Percentiles rank a stretch among this genome's conserved stretches.
Conservation (phyloP, 768 basidiomycete species). For the Cubamyces sp. region DNA sequence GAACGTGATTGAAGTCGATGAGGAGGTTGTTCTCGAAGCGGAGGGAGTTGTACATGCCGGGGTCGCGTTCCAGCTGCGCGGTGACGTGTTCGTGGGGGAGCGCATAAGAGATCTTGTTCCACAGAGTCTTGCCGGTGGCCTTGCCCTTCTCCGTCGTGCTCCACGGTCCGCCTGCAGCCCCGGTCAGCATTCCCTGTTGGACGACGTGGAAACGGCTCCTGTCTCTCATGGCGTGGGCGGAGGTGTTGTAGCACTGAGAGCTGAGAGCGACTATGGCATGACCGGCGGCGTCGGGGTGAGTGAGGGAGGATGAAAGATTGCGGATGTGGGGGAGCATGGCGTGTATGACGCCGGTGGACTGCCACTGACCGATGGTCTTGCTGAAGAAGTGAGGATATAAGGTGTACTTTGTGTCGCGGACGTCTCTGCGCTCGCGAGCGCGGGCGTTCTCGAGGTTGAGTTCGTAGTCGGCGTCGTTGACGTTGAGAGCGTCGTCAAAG, state of each 20-base stretch:
- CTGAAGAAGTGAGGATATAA: constrained; percentile 1
- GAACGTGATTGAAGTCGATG: not conserved
- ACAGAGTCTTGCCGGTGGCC: not conserved
- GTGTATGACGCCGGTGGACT: not conserved
- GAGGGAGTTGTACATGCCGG: not conserved
- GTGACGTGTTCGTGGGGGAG: not conserved
- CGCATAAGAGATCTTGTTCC: not conserved
- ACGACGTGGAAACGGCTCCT: not conserved
- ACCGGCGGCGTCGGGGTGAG: not conserved
- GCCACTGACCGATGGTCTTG: constrained; percentile 1
- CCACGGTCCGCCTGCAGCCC: not conserved
- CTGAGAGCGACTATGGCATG: not conserved
- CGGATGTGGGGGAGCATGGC: not conserved
- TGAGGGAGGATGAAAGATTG: not conserved
- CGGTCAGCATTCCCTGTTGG: not conserved
- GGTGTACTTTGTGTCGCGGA: not conserved
- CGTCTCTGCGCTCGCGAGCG: not conserved
- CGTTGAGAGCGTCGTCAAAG: not conserved
- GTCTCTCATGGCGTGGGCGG: not conserved
- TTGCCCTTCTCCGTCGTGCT: not conserved
- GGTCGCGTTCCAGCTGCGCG: not conserved
- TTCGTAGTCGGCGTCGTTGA: constrained; percentile 2
- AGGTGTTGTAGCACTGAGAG: constrained; percentile 1
- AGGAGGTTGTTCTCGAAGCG: not conserved
- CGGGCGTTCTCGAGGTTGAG: not conserved